phyloP scores from a whole-genome alignment of 139 green algal genomes.

The Micractinium sp. region DNA sequence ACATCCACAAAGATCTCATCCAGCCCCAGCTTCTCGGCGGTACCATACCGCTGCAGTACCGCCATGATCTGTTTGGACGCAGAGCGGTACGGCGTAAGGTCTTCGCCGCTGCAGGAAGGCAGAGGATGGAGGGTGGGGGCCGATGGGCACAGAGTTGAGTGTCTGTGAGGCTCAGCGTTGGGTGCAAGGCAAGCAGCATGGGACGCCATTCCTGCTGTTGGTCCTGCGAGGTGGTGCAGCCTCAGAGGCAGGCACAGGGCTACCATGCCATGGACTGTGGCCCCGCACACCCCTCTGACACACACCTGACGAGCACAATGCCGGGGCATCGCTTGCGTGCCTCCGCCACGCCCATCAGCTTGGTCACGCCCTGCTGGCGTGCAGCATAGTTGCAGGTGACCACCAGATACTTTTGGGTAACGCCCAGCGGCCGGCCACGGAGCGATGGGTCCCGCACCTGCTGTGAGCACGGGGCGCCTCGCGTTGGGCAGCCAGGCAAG shows the following conservation, averaged over 20 bases:
- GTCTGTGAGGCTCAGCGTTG: not conserved
- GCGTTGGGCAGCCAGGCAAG: too few relatives aligned
- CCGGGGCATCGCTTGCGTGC: slow-evolving; percentile 62
- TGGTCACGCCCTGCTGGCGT: slow-evolving; percentile 72
- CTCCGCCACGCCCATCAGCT: slow-evolving; percentile 79
- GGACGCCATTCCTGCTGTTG: not conserved
- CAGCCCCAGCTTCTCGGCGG: slow-evolving; percentile 41
- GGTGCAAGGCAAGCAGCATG: not conserved
- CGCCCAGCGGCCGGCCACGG: slow-evolving; percentile 30
- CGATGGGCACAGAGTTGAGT: not conserved
- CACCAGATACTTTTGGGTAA: slow-evolving; percentile 86
- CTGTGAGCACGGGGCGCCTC: slow-evolving; percentile 61
- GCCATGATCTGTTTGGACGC: slow-evolving; percentile 53
- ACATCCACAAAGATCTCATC: slow-evolving; percentile 82
- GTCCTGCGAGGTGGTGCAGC: too few relatives aligned
- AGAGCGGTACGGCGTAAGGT: slow-evolving; percentile 68
- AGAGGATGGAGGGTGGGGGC: not conserved
- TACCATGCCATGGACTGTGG: not conserved
- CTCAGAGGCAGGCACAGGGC: too few relatives aligned
- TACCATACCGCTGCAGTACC: slow-evolving; percentile 42
- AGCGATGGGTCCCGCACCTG: slow-evolving; percentile 61
- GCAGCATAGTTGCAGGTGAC: slow-evolving; percentile 86
- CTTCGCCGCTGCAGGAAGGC: slow-evolving; percentile 59
- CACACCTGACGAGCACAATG: slow-evolving; percentile 62
- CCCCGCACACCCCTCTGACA: too few relatives aligned